A percentile compares a stretch with the other conserved stretches of the same genome.
Conservation (phyloP, 306 rosid species). For the Quillaja saponaria region DNA sequence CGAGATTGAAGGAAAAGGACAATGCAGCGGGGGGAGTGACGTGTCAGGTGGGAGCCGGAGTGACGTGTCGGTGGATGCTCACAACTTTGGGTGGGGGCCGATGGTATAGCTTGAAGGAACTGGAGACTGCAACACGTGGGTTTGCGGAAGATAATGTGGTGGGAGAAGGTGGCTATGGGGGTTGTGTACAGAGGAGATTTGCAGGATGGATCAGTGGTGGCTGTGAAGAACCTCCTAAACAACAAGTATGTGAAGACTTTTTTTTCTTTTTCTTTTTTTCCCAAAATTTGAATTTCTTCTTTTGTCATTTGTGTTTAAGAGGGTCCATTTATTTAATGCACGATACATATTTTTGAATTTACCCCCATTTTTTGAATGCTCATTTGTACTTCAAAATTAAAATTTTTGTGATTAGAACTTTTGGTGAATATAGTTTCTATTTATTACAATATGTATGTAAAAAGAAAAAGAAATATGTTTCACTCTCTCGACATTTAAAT, state of each 20-base stretch:
- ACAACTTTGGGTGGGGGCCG: slow-evolving; percentile 90
- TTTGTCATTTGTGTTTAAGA: too few species aligned
- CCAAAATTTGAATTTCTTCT: neutral
- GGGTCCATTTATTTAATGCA: neutral
- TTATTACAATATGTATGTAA: neutral
- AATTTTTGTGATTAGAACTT: neutral
- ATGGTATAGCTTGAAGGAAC: slow-evolving; percentile 80
- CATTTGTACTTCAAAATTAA: neutral
- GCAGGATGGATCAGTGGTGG: slow-evolving; percentile 75
- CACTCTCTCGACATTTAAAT: neutral
- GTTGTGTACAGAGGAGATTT: slow-evolving; percentile 73
- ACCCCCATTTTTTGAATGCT: neutral
- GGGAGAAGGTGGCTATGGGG: slow-evolving; percentile 97
- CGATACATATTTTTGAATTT: neutral
- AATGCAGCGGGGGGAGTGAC: slow-evolving; percentile 45
- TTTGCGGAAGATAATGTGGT: slow-evolving; percentile 70
- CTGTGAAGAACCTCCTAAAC: slow-evolving; percentile 92
- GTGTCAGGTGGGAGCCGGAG: slow-evolving; percentile 47
- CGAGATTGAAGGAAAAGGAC: slow-evolving; percentile 32
- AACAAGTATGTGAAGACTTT: slow-evolving; percentile 70
- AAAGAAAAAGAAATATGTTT: neutral
- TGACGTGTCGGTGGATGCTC: slow-evolving; percentile 52
- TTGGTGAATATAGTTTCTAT: neutral
- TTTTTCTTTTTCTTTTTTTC: slow-evolving; percentile 4
- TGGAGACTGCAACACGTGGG: slow-evolving; percentile 71